These are phyloP conservation scores for Leishmania arabica DNA, from an alignment of 208 protist genomes.

Conservation along the genomic window DNA sequence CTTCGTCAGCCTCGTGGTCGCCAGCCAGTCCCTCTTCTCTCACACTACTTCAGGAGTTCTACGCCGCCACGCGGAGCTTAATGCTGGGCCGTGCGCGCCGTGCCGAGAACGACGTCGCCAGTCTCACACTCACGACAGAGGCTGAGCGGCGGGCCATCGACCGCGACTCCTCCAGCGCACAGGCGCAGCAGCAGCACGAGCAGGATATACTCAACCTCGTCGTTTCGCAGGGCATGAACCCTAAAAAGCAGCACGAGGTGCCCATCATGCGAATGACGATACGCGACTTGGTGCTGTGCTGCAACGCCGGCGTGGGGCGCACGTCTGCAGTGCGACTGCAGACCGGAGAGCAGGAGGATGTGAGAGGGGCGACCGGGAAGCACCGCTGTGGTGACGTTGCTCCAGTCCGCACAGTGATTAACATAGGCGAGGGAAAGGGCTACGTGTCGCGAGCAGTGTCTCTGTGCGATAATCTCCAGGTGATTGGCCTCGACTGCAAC, in stretches of 20 bases:
- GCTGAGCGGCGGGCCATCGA: conserved; percentile 1
- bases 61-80: conserved; percentile 26
- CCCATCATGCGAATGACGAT: conserved; percentile 72
- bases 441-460: conserved; percentile 85
- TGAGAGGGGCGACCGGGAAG: background rate
- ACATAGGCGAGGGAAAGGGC: conserved; percentile 92
- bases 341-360: background rate
- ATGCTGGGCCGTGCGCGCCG: conserved; percentile 44
- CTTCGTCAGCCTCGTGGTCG: background rate
- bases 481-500: conserved; percentile 91
- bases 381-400: background rate
- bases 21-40: background rate
- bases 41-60: conserved; percentile 29
- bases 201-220: conserved; percentile 57
- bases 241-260: conserved; percentile 92
- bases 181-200: conserved; percentile 11
- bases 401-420: conserved; percentile 68
- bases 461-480: conserved; percentile 76
- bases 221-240: conserved; percentile 71
- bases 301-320: conserved; percentile 23
- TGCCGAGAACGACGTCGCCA: conserved; percentile 47
- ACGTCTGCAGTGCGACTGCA: background rate
- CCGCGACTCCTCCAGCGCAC: background rate
- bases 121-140: conserved; percentile 35
- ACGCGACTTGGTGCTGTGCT: conserved; percentile 58